A percentile compares a stretch with the other conserved stretches of the same genome.
These are phyloP conservation scores for Fomitopsis schrenkii DNA, from an alignment of 1,284 basidiomycete species.

Conservation along the genomic window DNA sequence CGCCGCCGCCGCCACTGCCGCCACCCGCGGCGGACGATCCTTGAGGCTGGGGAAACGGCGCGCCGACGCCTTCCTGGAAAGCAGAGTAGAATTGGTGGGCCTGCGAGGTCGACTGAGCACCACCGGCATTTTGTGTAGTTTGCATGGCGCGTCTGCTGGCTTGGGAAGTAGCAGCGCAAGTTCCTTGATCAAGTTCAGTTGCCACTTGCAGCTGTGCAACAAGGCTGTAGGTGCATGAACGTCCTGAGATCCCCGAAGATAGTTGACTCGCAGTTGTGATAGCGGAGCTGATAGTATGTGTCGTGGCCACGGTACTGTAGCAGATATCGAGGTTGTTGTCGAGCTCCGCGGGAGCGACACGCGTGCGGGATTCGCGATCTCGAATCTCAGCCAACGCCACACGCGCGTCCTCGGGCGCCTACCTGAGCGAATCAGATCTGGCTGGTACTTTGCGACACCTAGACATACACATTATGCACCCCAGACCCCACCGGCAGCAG, in stretches of 20 bases:
- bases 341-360: too few species aligned
- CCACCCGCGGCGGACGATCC: not conserved
- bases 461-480: too few species aligned
- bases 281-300: too few species aligned
- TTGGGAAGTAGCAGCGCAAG: not conserved
- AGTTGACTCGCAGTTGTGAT: not conserved
- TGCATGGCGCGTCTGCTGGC: not conserved
- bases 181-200: too few species aligned
- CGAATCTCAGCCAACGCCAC: too few species aligned
- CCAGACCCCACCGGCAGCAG: too few species aligned
- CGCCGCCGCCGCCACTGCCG: not conserved
- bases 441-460: too few species aligned
- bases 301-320: too few species aligned
- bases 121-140: not conserved
- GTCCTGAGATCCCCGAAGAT: not conserved
- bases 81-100: not conserved
- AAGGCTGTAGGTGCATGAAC: not conserved
- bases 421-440: too few species aligned
- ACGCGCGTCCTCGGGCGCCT: too few species aligned
- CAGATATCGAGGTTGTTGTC: too few species aligned
- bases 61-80: not conserved
- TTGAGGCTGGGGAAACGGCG: not conserved
- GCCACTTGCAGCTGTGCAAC: not conserved
- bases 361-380: too few species aligned
- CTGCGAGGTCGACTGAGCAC: not conserved